phyloP scores from a whole-genome alignment of 768 basidiomycete species.

The Tubosaeta sp. region DNA sequence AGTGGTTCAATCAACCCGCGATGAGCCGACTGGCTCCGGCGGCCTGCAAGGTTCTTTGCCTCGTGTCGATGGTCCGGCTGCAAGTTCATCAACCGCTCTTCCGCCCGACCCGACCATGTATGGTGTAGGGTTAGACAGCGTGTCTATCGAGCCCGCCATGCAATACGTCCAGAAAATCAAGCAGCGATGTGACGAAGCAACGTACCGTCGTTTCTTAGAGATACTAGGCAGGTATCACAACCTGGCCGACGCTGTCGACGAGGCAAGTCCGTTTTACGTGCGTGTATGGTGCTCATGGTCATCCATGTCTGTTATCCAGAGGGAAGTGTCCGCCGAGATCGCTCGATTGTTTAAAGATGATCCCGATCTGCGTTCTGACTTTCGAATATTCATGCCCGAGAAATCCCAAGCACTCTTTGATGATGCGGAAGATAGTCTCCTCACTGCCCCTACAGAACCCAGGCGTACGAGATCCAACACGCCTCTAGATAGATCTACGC shows the following conservation, averaged over 20 bases:
- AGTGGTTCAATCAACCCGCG: conserved; percentile 50
- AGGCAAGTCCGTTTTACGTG: conserved; percentile 36
- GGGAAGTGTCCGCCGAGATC: conserved; percentile 66
- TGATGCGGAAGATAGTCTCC: conserved; percentile 34
- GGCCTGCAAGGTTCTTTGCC: conserved; percentile 36
- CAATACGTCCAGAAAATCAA: conserved; percentile 98
- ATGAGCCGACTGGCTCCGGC: conserved; percentile 37
- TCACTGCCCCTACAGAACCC: conserved; percentile 22
- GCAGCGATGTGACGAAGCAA: conserved; percentile 86
- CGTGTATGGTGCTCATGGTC: conserved; percentile 1
- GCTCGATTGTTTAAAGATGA: conserved; percentile 69
- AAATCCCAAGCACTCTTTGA: conserved; percentile 47
- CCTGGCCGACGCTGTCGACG: conserved; percentile 56
- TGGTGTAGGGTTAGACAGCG: conserved; percentile 35
- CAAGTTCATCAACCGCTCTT: conserved; percentile 6
- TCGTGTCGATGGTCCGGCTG: conserved; percentile 13
- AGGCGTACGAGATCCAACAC: conserved; percentile 36
- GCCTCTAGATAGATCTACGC: conserved; percentile 33
- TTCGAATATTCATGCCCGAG: conserved; percentile 72
- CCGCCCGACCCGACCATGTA: conserved; percentile 23
- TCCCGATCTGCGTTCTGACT: conserved; percentile 69
- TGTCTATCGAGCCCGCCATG: conserved; percentile 72
- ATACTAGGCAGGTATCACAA: conserved; percentile 65
- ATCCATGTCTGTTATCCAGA: conserved; percentile 23
- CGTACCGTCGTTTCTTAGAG: conserved; percentile 75